Percentiles rank a stretch among this genome's conserved stretches.
Conservation (phyloP, 805 yeast genomes). For the Candida golubevii region DNA sequence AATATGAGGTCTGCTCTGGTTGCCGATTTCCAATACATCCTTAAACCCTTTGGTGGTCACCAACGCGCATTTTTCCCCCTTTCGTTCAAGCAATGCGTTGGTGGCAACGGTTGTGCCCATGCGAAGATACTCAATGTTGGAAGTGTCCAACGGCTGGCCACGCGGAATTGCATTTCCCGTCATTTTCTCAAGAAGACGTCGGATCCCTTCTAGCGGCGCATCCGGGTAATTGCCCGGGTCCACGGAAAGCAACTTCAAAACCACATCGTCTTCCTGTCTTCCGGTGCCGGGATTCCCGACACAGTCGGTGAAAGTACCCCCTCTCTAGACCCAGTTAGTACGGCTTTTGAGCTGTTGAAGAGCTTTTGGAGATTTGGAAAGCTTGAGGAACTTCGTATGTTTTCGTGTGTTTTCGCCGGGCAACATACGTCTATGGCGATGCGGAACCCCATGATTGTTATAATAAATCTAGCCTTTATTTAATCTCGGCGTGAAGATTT, state of each 20-base stretch:
- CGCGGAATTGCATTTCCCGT: constrained; percentile 13
- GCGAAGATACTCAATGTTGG: constrained; percentile 18
- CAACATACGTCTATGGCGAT: constrained; percentile 20
- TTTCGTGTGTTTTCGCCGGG: background rate
- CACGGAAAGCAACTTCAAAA: constrained; percentile 16
- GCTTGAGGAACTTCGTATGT: background rate
- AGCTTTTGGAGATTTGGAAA: background rate
- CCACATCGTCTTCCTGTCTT: constrained; percentile 16
- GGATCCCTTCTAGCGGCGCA: constrained; percentile 18
- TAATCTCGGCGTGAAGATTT: too few relatives aligned
- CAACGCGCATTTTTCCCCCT: constrained; percentile 84
- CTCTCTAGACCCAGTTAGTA: constrained; percentile 15
- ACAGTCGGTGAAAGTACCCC: constrained; percentile 20
- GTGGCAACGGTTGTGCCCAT: constrained; percentile 58
- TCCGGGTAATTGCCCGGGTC: constrained; percentile 19
- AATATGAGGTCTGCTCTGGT: constrained; percentile 86
- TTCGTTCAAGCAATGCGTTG: constrained; percentile 87
- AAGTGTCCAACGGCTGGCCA: constrained; percentile 17
- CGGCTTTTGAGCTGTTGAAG: background rate
- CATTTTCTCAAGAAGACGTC: constrained; percentile 15
- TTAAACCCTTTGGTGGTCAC: constrained; percentile 85
- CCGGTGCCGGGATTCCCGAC: constrained; percentile 20
- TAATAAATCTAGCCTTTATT: too few relatives aligned
- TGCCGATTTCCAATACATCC: constrained; percentile 80
- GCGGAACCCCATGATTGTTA: constrained; percentile 12